Conservation (phyloP, 1,284 basidiomycete genomes). For the Jaminaea rosea region DNA sequence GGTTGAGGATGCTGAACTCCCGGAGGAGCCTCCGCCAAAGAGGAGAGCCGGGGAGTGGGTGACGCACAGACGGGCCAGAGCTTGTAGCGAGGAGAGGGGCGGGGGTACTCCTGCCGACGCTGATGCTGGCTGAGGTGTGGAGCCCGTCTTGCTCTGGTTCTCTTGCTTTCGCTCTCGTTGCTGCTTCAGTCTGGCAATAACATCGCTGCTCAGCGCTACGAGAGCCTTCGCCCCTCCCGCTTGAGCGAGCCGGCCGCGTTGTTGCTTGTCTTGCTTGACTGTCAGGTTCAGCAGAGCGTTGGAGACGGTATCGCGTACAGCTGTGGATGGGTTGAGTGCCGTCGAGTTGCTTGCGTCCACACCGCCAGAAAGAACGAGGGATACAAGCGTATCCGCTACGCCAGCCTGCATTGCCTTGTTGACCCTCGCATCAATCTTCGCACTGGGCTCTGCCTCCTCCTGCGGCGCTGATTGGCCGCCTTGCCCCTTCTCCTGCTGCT, state of each 20-base stretch:
- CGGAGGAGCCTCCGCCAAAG: constrained; percentile 65
- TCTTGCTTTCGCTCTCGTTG: too few species aligned
- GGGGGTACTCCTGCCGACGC: background rate
- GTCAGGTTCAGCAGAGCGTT: constrained; percentile 1
- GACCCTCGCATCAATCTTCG: background rate
- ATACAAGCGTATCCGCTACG: constrained; percentile 18
- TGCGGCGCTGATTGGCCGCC: too few species aligned
- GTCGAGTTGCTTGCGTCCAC: background rate
- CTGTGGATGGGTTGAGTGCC: background rate
- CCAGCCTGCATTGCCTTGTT: constrained; percentile 14
- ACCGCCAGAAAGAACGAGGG: constrained; percentile 11
- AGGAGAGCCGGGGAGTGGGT: constrained; percentile 79
- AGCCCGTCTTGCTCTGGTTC: too few species aligned
- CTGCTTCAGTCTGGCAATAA: too few species aligned
- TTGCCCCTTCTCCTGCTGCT: background rate
- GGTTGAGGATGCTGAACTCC: background rate
- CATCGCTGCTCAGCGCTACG: background rate
- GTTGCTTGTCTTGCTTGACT: background rate
- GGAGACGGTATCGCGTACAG: background rate
- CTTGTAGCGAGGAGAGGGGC: constrained; percentile 65
- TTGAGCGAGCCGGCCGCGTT: background rate
- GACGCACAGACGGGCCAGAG: constrained; percentile 83
- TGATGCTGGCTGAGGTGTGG: too few species aligned
- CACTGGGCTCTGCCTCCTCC: constrained; percentile 9
- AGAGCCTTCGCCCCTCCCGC: background rate